Evolutionary conservation across 2,329 filamentous ascomycete genomes (phyloP).

Genomic region (Aspergillus fumigatiaffinis): DNA sequence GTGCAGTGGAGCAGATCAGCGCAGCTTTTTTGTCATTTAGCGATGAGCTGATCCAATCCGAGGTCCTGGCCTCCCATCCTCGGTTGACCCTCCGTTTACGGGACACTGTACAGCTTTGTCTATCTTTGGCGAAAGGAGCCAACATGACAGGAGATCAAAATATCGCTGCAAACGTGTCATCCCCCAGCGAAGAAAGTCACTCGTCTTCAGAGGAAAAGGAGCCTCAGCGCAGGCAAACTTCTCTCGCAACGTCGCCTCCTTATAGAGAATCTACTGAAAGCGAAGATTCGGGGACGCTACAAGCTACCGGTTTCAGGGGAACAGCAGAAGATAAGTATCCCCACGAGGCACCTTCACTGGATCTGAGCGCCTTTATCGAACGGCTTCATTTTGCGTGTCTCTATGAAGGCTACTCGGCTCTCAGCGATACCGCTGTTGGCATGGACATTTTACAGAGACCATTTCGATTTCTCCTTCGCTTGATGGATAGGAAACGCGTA

Average conservation of each 20-base stretch:
- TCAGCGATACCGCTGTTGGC: slow-evolving; percentile 11
- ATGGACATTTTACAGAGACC: slow-evolving; percentile 14
- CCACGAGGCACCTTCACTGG: slow-evolving; percentile 9
- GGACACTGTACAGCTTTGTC: slow-evolving; percentile 18
- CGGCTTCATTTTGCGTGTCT: slow-evolving; percentile 17
- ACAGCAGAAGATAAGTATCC: neutral
- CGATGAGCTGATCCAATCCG: slow-evolving; percentile 19
- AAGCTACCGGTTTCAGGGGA: neutral
- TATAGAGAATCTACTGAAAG: neutral
- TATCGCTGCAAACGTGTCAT: neutral
- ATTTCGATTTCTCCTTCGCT: slow-evolving; percentile 16
- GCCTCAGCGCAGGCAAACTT: neutral
- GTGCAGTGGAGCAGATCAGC: slow-evolving; percentile 20
- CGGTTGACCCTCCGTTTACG: slow-evolving; percentile 12
- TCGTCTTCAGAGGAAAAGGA: neutral
- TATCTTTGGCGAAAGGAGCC: slow-evolving; percentile 10
- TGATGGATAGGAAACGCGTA: neutral
- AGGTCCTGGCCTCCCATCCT: slow-evolving; percentile 15
- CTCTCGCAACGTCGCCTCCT: neutral
- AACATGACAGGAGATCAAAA: slow-evolving; percentile 2
- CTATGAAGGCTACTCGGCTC: slow-evolving; percentile 16
- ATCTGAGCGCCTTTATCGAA: slow-evolving; percentile 16
- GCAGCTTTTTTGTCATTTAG: slow-evolving; percentile 19
- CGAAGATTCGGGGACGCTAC: neutral
- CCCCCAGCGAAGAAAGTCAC: neutral